A percentile compares a stretch with the other conserved stretches of the same genome.
These are phyloP conservation scores for Penicillium sp. DNA, from an alignment of 2,329 filamentous ascomycete genomes.

Conservation along the genomic window DNA sequence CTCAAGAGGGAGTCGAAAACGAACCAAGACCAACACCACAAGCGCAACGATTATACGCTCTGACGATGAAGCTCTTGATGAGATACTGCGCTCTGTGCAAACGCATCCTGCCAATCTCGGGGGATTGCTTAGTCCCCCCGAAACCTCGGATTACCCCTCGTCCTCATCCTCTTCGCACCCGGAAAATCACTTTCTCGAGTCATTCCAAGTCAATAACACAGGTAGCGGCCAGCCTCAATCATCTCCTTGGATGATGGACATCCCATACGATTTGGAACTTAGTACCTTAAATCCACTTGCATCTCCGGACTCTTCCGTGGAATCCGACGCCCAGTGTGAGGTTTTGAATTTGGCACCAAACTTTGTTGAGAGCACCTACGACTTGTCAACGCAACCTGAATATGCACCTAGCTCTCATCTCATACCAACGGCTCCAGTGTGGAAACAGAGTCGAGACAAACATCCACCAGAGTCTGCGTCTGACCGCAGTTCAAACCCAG, in stretches of 20 bases:
- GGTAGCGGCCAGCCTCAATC: background rate
- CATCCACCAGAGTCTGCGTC: background rate
- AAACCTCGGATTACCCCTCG: background rate
- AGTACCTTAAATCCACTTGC: background rate
- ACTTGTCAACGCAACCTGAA: background rate
- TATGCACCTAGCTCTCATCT: background rate
- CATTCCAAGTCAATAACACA: background rate
- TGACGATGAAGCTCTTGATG: background rate
- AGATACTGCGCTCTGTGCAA: conserved; percentile 7
- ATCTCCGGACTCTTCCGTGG: background rate
- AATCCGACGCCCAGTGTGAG: background rate
- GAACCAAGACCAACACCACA: background rate
- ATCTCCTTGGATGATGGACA: conserved; percentile 1
- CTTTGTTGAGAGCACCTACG: background rate
- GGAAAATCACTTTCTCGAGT: background rate
- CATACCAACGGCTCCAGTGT: background rate
- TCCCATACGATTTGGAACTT: background rate
- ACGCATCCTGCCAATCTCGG: background rate
- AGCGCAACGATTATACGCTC: background rate
- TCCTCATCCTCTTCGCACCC: background rate
- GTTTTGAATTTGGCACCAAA: background rate
- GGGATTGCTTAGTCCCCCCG: background rate
- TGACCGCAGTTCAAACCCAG: background rate
- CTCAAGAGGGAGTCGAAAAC: conserved; percentile 5
- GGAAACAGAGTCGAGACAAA: background rate